Evolutionary conservation across 495 filamentous ascomycete genomes (phyloP).

Genomic region (Aspergillus bertholletiae): DNA sequence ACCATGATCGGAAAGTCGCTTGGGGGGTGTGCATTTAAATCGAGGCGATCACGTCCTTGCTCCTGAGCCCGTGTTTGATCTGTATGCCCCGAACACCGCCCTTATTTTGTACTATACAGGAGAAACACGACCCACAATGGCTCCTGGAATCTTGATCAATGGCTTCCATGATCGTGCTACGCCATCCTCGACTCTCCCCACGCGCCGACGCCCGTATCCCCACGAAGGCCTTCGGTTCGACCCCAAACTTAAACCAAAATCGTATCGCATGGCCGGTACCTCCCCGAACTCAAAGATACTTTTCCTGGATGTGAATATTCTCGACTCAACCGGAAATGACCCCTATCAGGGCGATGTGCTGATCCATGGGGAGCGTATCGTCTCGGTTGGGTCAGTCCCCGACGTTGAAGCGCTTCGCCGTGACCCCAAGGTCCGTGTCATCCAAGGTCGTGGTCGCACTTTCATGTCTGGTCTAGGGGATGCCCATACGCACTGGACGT

Average conservation of each 20-base stretch:
- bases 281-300: conserved; percentile 34
- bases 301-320: conserved; percentile 45
- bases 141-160: neutral
- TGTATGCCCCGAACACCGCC: neutral
- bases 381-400: conserved; percentile 36
- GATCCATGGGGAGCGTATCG: conserved; percentile 37
- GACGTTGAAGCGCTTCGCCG: conserved; percentile 25
- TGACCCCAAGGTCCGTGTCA: conserved; percentile 31
- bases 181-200: neutral
- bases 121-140: neutral
- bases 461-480: conserved; percentile 49
- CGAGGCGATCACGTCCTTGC: neutral
- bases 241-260: conserved; percentile 11
- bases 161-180: neutral
- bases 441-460: conserved; percentile 40
- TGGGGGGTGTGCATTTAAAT: neutral
- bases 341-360: conserved; percentile 48
- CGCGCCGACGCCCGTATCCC: neutral
- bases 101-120: neutral
- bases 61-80: neutral
- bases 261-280: conserved; percentile 30
- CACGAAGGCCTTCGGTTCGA: conserved; percentile 7
- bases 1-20: neutral
- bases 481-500: conserved; percentile 48
- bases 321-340: conserved; percentile 43